A percentile compares a stretch with the other conserved stretches of the same genome.
Conservation (phyloP, 2,329 filamentous ascomycete genomes). For the Geoglossum cookeanum region DNA sequence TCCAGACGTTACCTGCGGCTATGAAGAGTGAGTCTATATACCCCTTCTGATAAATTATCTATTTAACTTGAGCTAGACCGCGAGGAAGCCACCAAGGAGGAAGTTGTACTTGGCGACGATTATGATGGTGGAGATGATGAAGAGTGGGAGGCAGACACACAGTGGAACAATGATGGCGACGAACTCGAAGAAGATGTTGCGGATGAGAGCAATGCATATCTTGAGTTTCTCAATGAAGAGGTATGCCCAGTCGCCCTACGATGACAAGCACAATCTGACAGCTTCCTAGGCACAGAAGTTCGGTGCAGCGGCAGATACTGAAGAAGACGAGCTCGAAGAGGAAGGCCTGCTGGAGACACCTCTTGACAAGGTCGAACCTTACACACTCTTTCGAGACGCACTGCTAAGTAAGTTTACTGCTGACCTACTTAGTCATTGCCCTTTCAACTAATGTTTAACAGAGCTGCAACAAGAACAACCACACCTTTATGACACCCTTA, state of each 20-base stretch:
- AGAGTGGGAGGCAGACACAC: conserved; percentile 60
- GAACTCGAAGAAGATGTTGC: conserved; percentile 44
- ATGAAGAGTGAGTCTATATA: conserved; percentile 48
- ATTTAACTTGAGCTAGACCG: conserved; percentile 39
- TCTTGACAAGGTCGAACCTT: conserved; percentile 87
- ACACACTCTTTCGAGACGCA: conserved; percentile 67
- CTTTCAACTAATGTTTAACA: conserved; percentile 21
- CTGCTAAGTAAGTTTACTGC: conserved; percentile 50
- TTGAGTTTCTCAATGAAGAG: conserved; percentile 91
- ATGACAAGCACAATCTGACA: conserved; percentile 4
- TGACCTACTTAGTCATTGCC: conserved; percentile 13
- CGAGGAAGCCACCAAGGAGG: conserved; percentile 79
- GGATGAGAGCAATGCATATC: conserved; percentile 83
- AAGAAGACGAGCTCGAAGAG: conserved; percentile 82
- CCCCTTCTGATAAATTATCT: background rate
- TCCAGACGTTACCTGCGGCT: conserved; percentile 75
- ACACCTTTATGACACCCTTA: conserved; percentile 66
- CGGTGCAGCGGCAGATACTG: conserved; percentile 62
- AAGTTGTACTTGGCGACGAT: conserved; percentile 62
- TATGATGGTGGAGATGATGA: conserved; percentile 52
- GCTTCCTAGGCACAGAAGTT: conserved; percentile 3
- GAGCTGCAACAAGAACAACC: conserved; percentile 82
- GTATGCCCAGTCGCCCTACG: conserved; percentile 25
- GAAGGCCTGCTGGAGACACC: conserved; percentile 84
- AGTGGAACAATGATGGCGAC: conserved; percentile 43